These are phyloP conservation scores for Paramecium caudatum DNA, from an alignment of 73 alveolate species.

Conservation along the genomic window DNA sequence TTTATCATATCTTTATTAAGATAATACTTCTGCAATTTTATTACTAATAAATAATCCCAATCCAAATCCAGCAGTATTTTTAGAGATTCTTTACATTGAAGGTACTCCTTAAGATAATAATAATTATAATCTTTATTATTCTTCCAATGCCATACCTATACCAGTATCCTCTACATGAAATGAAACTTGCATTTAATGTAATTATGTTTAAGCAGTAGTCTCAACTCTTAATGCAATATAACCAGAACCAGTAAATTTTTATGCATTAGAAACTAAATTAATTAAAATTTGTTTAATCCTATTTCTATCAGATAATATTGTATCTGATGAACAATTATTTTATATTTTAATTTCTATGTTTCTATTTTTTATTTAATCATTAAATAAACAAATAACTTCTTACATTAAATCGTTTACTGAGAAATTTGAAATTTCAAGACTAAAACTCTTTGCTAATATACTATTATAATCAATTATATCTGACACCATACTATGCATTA, in stretches of 20 bases:
- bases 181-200: not conserved
- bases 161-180: slow-evolving; percentile 62
- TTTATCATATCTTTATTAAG: slow-evolving; percentile 3
- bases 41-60: slow-evolving; percentile 20
- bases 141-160: slow-evolving; percentile 23
- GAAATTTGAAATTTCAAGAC: not conserved
- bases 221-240: slow-evolving; percentile 1
- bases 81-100: not conserved
- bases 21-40: slow-evolving; percentile 52
- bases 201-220: not conserved
- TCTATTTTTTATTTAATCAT: not conserved
- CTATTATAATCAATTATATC: slow-evolving; percentile 64
- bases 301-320: slow-evolving; percentile 21
- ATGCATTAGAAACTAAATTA: slow-evolving; percentile 57
- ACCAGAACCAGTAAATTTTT: slow-evolving; percentile 40
- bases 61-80: slow-evolving; percentile 62
- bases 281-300: slow-evolving; percentile 52
- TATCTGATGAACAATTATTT: not conserved
- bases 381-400: slow-evolving; percentile 22
- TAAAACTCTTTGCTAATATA: slow-evolving; percentile 41
- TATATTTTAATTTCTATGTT: slow-evolving; percentile 7
- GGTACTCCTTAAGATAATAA: slow-evolving; percentile 38
- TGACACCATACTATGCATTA: slow-evolving; percentile 53
- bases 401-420: not conserved
- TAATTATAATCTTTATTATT: slow-evolving; percentile 19